Evolutionary conservation across 768 basidiomycete genomes (phyloP), one percentile per base, ranked within the genome.

Genomic region (Termitomyces sp.): DNA sequence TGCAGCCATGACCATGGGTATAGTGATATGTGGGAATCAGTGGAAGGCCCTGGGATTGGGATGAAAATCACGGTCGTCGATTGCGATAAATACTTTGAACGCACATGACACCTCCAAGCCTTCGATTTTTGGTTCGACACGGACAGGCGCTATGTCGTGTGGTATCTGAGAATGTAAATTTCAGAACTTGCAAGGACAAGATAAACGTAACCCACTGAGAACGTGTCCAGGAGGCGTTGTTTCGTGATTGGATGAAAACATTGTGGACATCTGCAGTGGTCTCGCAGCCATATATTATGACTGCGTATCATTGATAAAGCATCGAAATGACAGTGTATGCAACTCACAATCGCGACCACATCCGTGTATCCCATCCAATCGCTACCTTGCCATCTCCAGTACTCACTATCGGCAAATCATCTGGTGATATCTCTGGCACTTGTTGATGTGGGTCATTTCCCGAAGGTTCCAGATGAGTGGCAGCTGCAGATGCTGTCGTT

Each of bases 221-320:
- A 93, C 1, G 95, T 93, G 67, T 91, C 87, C 54, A 93, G 75
- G 11, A 98, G 72, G n/a, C 95, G 81, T 71, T 98, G 96, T 67
- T 93, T 95, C 18, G 95, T 98, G 60, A 86, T 69, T 0, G 87
- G 76, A 71, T 98, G 95, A 67, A 91, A 95, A 71, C 94, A 96
- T 52, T 83, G 75, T 6, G 88, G 75, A 70, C 94, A 97, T 36
- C 94, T 81, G 69, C 96, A 98, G 64, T 98, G 95, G 67, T 98
- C 96, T 46, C 93, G 79, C 24, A 98, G 75, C 90, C 93, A 97
- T 42, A 93, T 82, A 66, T 94, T 86, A 69, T 96, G 93, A 68
- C 95, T 98, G 63, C 30, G 15, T 51, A 15, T 54, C 48, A 39
- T 54, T 34, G 50, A 34, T 22, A 54, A 47, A 48, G 2, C 60